Evolutionary conservation across 495 filamentous ascomycete species (phyloP), one percentile per base, ranked within the genome.

Genomic region (Beverwykella pulmonaria): DNA sequence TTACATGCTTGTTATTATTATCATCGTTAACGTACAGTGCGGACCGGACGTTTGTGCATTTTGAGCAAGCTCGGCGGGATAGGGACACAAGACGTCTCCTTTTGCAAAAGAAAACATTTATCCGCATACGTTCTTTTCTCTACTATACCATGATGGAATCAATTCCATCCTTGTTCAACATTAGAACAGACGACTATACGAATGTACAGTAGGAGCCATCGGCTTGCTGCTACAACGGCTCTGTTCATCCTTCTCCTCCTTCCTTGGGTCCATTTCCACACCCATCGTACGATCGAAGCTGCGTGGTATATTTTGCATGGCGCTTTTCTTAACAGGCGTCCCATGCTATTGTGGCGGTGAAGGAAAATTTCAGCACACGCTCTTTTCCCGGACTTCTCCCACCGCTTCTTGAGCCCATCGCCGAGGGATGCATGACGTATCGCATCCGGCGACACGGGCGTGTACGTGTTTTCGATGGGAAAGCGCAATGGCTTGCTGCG

Each of bases 271-370:
- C 47, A 4, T 53, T 39, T 61, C 46, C 29, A 14, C 39, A 30
- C 46, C 54, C 52, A 66, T 64, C 39, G 15, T 44, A 44, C 17
- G 39, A 9, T 44, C 39, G 39, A 44, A 12, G 5, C 32, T 34
- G 39, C n/a, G n/a, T n/a, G n/a, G n/a, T n/a, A n/a, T n/a, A n/a
- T n/a, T 44, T n/a, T 44, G 39, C 39, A 44, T 44, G 39, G 15
- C 39, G 39, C 15, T n/a, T 3, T 44, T 14, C 39, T 14, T 44
- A 14, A 44, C 39, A 44, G 36, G 60, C 32, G 41, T 63, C 60
- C 60, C 60, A 63, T 63, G 60, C 25, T 26, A 55, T 22, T 63
- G 50, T 55, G 50, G 60, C 60, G 60, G 60, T 63, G 60, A 63
- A 53, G 17, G 19, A 15, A 44, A n/a, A 12, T 7, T 44, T n/a